Evolutionary conservation across 257 asterid genomes (phyloP), one percentile per base, ranked within the genome.

Genomic region (Plantago elongata): DNA sequence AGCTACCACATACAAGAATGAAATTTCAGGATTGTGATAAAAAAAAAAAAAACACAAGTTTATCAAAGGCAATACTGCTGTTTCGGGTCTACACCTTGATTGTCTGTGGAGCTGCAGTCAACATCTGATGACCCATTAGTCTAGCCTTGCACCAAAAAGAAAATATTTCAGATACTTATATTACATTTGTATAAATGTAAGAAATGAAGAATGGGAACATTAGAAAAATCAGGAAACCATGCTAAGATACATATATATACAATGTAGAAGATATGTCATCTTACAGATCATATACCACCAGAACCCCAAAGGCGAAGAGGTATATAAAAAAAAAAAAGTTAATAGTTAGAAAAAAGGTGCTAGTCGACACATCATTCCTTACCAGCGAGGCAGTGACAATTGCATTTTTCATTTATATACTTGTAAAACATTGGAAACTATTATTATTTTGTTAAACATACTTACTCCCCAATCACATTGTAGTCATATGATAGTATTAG

Each of bases 1-100:
- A 79, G 80, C 91, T 83, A 65, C 69, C 66, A 73, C 56, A 74
- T 54, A 61, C 51, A 69, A 38, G 61, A 18, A 50, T 40, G 50
- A 46, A 67, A 16, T 64, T 49, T 66, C 65, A 73, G 71, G 58
- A 62, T 45, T 27, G 45, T 37, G 44, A 40, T 40, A 11, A 47
- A 18, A 69, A 50, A 54, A 13, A 57, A 37, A 54, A 37, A 51
- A 4, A 52, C 12, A 60, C 14, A 54, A 9, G 50, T 60, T 45
- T 49, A 13, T 46, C 50, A 54, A 47, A 75, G 49, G 57, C 27
- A 48, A 58, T n/a, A 29, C 18, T 43, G 54, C 47, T 30, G 57
- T 59, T 16, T 45, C 60, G 46, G 51, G 45, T 62, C 58, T 42
- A 46, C 18, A 62, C 87, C 87, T 73, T 50, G 65, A 56, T 62